Conservation (phyloP, 352 stramenopile species). For the Pythium biforme region DNA sequence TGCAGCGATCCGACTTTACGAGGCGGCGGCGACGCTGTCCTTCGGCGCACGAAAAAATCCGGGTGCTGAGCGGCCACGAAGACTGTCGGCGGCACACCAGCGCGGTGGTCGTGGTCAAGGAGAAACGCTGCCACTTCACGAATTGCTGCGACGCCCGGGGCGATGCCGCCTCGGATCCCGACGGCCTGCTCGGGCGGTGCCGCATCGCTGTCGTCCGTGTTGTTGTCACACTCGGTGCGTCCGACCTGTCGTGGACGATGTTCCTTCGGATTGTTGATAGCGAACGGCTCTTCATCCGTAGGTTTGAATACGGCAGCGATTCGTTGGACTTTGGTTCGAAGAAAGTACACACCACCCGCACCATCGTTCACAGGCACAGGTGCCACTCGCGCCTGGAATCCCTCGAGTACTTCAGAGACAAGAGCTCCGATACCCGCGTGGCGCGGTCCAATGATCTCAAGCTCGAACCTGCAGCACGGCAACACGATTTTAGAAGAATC, state of each 20-base stretch:
- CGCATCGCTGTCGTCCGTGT: background rate
- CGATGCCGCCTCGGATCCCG: slow-evolving; percentile 50
- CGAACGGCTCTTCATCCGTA: slow-evolving; percentile 61
- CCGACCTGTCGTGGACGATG: slow-evolving; percentile 2
- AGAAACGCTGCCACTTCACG: slow-evolving; percentile 61
- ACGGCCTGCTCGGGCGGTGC: background rate
- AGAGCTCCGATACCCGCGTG: slow-evolving; percentile 23
- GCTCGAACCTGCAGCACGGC: background rate
- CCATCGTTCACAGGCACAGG: slow-evolving; percentile 57
- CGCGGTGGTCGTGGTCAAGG: slow-evolving; percentile 42
- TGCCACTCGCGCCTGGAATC: slow-evolving; percentile 34
- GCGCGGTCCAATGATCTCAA: slow-evolving; percentile 8
- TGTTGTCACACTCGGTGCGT: background rate
- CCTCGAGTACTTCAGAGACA: slow-evolving; percentile 30
- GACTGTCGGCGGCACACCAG: slow-evolving; percentile 49
- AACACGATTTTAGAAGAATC: background rate
- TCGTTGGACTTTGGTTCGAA: slow-evolving; percentile 39
- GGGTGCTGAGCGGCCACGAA: slow-evolving; percentile 39
- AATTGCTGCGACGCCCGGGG: slow-evolving; percentile 40
- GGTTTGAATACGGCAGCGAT: slow-evolving; percentile 67
- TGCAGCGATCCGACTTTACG: slow-evolving; percentile 57
- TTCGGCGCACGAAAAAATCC: slow-evolving; percentile 31
- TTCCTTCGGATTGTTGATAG: slow-evolving; percentile 59
- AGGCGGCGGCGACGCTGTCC: background rate
- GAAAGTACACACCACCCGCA: slow-evolving; percentile 65